phyloP scores from a whole-genome alignment of 768 basidiomycete species.

The Termitomyces sp. region DNA sequence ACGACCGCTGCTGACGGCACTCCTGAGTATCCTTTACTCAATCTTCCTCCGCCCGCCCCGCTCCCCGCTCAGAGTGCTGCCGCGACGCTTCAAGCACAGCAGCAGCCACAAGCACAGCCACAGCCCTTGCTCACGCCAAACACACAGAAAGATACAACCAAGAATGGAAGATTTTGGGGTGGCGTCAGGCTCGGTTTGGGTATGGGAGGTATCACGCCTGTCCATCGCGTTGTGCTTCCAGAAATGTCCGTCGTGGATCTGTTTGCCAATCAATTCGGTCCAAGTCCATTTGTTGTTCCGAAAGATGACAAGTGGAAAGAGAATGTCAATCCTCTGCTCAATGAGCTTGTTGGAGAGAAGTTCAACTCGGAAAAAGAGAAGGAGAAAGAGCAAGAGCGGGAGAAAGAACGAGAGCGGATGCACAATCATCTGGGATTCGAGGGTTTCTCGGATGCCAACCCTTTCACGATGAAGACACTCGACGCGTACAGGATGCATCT shows the following conservation, averaged over 20 bases:
- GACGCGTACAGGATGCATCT: slow-evolving; percentile 89
- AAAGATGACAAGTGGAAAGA: slow-evolving; percentile 42
- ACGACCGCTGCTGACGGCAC: slow-evolving; percentile 1
- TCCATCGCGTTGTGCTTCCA: slow-evolving; percentile 79
- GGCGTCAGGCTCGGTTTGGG: slow-evolving; percentile 37
- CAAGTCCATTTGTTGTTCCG: slow-evolving; percentile 8
- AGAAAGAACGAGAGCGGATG: slow-evolving; percentile 15
- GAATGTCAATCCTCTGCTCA: slow-evolving; percentile 76
- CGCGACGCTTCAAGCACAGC: slow-evolving; percentile 21
- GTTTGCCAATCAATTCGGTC: slow-evolving; percentile 11
- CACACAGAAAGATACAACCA: slow-evolving; percentile 70
- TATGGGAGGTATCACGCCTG: slow-evolving; percentile 72
- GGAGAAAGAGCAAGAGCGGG: slow-evolving; percentile 8
- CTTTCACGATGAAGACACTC: slow-evolving; percentile 83
- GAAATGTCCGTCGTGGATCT: slow-evolving; percentile 34
- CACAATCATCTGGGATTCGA: slow-evolving; percentile 46
- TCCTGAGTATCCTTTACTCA: slow-evolving; percentile 24
- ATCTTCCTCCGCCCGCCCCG: slow-evolving; percentile 47
- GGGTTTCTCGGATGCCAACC: slow-evolving; percentile 71
- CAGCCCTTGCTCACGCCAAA: slow-evolving; percentile 50
- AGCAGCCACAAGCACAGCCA: slow-evolving; percentile 5
- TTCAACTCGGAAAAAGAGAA: neutral
- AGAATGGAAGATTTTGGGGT: slow-evolving; percentile 67
- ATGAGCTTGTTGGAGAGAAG: slow-evolving; percentile 21
- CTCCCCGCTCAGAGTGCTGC: slow-evolving; percentile 37